A percentile compares a stretch with the other conserved stretches of the same genome.
Conservation (phyloP, 148 eudicot species). For the Bassia scoparia region DNA sequence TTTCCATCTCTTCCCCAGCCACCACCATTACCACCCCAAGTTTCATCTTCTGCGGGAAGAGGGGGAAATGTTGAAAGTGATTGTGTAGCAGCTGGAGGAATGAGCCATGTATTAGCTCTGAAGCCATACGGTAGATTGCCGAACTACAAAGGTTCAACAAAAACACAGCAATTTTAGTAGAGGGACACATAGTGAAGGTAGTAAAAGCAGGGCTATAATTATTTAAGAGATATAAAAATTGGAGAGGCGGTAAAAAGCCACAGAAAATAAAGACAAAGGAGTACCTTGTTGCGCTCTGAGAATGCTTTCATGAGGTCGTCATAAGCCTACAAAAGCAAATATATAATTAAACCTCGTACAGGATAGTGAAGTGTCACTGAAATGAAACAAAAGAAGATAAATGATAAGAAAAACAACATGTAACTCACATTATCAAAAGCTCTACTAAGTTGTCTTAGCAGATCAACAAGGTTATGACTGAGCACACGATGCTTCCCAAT, state of each 20-base stretch:
- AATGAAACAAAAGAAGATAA: background rate
- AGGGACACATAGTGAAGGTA: background rate
- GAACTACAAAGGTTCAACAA: slow-evolving; percentile 49
- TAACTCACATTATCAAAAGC: slow-evolving; percentile 86
- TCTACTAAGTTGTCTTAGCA: slow-evolving; percentile 85
- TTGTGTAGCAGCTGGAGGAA: slow-evolving; percentile 81
- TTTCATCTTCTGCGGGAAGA: slow-evolving; percentile 85
- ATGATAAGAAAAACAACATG: background rate
- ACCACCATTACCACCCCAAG: slow-evolving; percentile 98
- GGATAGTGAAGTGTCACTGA: background rate
- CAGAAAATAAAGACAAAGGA: slow-evolving; percentile 12
- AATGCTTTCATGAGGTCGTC: slow-evolving; percentile 93
- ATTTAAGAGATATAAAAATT: background rate
- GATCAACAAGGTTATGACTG: slow-evolving; percentile 88
- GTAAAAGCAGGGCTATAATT: background rate
- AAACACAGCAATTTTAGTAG: too few relatives aligned
- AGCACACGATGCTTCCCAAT: slow-evolving; percentile 81
- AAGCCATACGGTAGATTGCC: slow-evolving; percentile 98
- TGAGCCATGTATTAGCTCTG: slow-evolving; percentile 99
- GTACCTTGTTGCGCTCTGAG: slow-evolving; percentile 91
- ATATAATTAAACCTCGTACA: slow-evolving; percentile 7
- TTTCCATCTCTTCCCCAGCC: slow-evolving; percentile 90
- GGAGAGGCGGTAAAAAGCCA: slow-evolving; percentile 16
- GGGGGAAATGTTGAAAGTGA: slow-evolving; percentile 65
- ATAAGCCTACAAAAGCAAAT: slow-evolving; percentile 58